These are phyloP conservation scores for Arabidopsis hybrid DNA, from an alignment of 441 rosid genomes.

Conservation along the genomic window DNA sequence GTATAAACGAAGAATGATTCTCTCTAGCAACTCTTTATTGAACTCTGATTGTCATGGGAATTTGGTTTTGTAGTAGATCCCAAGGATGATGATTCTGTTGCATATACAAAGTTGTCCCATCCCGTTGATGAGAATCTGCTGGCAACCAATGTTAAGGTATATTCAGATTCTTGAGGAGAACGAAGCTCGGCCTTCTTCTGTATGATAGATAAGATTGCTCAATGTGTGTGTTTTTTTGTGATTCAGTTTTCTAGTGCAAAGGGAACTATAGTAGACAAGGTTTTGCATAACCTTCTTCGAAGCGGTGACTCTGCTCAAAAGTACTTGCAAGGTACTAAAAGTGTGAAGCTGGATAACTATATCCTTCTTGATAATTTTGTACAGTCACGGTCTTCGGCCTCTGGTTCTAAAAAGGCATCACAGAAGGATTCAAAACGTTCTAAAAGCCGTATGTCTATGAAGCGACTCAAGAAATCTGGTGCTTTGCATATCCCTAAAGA, in stretches of 20 bases:
- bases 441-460: constrained; percentile 78
- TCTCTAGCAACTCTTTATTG: not conserved
- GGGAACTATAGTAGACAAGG: constrained; percentile 63
- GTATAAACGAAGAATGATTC: not conserved
- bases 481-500: constrained; percentile 59
- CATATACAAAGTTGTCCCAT: constrained; percentile 58
- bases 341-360: constrained; percentile 67
- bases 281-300: constrained; percentile 76
- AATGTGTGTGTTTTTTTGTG: not conserved
- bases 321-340: constrained; percentile 75
- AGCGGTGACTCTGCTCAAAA: constrained; percentile 84
- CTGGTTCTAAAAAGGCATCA: constrained; percentile 55
- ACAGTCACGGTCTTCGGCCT: constrained; percentile 53
- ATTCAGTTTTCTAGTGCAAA: constrained; percentile 62
- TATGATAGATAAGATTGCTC: constrained; percentile 10
- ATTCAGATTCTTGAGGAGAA: constrained; percentile 13
- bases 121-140: constrained; percentile 66
- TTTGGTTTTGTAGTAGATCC: constrained; percentile 55
- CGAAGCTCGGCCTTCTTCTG: not conserved
- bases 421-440: constrained; percentile 74
- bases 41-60: not conserved
- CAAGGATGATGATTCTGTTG: constrained; percentile 52
- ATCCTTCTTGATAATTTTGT: constrained; percentile 85
- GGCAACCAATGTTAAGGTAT: constrained; percentile 53
- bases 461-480: constrained; percentile 74